Conservation (phyloP, 164 flowering plant species). For the Brasenia schreberi region DNA sequence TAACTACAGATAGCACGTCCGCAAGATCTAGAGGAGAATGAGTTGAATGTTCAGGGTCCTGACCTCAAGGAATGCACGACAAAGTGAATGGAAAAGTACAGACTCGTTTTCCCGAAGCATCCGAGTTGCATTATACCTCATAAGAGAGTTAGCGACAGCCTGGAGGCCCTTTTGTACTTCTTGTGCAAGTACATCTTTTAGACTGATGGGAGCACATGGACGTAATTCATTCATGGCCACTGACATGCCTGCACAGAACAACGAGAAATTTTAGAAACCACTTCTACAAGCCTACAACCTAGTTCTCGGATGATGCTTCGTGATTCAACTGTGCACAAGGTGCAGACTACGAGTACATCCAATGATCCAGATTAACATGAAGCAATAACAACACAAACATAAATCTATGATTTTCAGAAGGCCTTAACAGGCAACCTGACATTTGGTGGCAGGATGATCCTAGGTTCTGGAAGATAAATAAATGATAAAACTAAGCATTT, state of each 20-base stretch:
- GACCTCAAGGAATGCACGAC: constrained; percentile 90
- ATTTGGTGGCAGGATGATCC: too few species aligned
- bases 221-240: constrained; percentile 93
- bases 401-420: too few species aligned
- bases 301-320: too few species aligned
- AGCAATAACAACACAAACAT: too few species aligned
- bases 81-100: constrained; percentile 70
- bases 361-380: too few species aligned
- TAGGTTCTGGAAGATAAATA: too few species aligned
- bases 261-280: too few species aligned
- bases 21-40: background rate
- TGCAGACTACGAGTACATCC: too few species aligned
- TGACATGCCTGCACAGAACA: constrained; percentile 53
- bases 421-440: too few species aligned
- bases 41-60: constrained; percentile 1
- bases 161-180: constrained; percentile 71
- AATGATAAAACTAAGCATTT: too few species aligned
- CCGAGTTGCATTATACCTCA: constrained; percentile 66
- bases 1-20: background rate
- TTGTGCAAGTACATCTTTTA: constrained; percentile 69
- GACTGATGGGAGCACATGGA: constrained; percentile 94
- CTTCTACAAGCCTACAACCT: too few species aligned
- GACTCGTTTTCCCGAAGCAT: constrained; percentile 80
- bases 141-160: constrained; percentile 67
- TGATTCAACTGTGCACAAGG: too few species aligned